Conservation (phyloP, 805 yeast genomes). For the Phaffomyces thermotolerans region DNA sequence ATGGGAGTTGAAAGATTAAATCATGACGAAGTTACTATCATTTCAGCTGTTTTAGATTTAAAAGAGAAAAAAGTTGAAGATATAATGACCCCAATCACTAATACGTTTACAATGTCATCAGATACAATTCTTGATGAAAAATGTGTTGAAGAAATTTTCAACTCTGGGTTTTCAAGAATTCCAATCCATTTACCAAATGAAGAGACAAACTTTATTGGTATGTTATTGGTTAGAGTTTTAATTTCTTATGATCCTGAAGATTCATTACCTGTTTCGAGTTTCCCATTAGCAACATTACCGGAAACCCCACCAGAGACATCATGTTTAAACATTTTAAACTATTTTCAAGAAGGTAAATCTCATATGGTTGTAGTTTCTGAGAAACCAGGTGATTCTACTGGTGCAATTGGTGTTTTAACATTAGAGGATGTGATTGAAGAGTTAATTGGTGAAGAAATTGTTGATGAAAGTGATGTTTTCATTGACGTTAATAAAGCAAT, state of each 20-base stretch:
- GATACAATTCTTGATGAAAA: conserved; percentile 76
- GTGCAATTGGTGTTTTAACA: conserved; percentile 88
- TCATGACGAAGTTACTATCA: conserved; percentile 93
- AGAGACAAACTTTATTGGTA: conserved; percentile 87
- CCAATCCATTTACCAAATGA: conserved; percentile 90
- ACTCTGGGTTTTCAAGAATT: conserved; percentile 90
- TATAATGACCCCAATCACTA: conserved; percentile 91
- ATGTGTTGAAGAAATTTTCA: conserved; percentile 81
- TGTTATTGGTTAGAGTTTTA: conserved; percentile 85
- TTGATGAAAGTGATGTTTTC: conserved; percentile 92
- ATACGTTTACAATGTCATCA: conserved; percentile 83
- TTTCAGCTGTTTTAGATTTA: conserved; percentile 85
- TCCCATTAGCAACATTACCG: conserved; percentile 93
- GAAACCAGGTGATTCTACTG: conserved; percentile 73
- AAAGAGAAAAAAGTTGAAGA: conserved; percentile 82
- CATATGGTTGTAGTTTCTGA: conserved; percentile 94
- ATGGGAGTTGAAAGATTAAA: conserved; percentile 94
- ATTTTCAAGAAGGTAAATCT: conserved; percentile 95
- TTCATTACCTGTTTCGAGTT: conserved; percentile 82
- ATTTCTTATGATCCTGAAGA: conserved; percentile 97
- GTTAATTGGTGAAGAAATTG: conserved; percentile 94
- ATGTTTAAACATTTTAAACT: conserved; percentile 86
- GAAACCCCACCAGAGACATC: conserved; percentile 90
- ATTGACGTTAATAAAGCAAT: conserved; percentile 85
- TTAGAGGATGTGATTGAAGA: conserved; percentile 98